A percentile compares a stretch with the other conserved stretches of the same genome.
Conservation (phyloP, 768 basidiomycete species). For the Auriculariales sp. region DNA sequence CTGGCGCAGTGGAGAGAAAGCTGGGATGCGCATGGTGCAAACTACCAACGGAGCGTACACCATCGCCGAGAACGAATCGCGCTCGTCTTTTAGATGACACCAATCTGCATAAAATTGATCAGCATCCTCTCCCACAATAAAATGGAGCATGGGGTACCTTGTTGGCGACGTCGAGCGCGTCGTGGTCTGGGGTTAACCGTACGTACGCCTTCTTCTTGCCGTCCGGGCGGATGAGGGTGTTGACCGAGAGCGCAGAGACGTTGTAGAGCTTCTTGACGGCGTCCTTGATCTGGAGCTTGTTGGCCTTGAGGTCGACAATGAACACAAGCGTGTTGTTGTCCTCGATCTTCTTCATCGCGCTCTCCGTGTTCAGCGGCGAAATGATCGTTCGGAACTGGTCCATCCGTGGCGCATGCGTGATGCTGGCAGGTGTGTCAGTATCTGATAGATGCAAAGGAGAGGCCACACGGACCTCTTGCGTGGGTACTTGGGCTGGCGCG, state of each 20-base stretch:
- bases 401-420: conserved; percentile 87
- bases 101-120: conserved; percentile 41
- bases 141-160: conserved; percentile 37
- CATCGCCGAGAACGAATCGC: too few relatives aligned
- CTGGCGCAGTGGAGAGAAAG: too few relatives aligned
- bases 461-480: neutral
- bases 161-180: conserved; percentile 94
- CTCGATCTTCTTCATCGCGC: conserved; percentile 99
- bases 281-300: conserved; percentile 99
- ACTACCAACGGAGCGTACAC: too few relatives aligned
- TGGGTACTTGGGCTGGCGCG: conserved; percentile 43
- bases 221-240: conserved; percentile 97
- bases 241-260: conserved; percentile 89
- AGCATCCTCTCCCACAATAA: neutral
- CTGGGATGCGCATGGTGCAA: too few relatives aligned
- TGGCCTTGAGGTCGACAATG: conserved; percentile 86
- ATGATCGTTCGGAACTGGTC: conserved; percentile 93
- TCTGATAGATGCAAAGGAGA: neutral
- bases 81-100: conserved; percentile 75
- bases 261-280: conserved; percentile 99
- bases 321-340: conserved; percentile 99
- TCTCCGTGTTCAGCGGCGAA: conserved; percentile 89
- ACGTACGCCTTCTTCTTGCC: conserved; percentile 99
- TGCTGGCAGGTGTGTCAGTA: conserved; percentile 81
- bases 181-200: conserved; percentile 86